These are phyloP conservation scores for Nannochloropsis gaditana DNA, from an alignment of 108 stramenopile genomes.

Conservation along the genomic window DNA sequence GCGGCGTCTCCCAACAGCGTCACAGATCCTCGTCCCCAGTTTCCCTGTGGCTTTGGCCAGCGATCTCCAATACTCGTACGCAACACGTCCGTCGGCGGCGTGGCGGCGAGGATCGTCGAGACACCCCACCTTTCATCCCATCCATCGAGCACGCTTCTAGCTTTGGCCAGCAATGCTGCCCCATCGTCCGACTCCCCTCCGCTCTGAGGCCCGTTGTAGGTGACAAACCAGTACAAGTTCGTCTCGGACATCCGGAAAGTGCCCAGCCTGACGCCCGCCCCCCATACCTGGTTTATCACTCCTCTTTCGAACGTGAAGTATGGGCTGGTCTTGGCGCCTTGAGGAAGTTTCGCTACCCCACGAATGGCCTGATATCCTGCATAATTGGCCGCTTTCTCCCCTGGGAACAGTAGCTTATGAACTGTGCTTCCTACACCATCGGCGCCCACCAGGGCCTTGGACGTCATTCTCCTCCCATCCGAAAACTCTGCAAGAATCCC, in stretches of 20 bases:
- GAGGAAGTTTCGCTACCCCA: not conserved
- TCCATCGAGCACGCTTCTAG: not conserved
- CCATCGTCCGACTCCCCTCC: not conserved
- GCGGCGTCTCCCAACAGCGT: constrained; percentile 26
- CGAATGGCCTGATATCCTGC: constrained; percentile 17
- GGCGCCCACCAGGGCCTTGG: not conserved
- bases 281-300: constrained; percentile 14
- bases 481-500: not conserved
- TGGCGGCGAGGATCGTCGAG: not conserved
- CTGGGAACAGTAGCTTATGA: not conserved
- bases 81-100: not conserved
- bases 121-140: constrained; percentile 7
- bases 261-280: not conserved
- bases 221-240: constrained; percentile 9
- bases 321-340: not conserved
- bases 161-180: not conserved
- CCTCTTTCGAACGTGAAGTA: constrained; percentile 6
- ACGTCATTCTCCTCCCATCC: not conserved
- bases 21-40: constrained; percentile 17
- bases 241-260: constrained; percentile 4
- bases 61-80: constrained; percentile 17
- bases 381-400: not conserved
- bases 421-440: constrained; percentile 19
- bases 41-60: not conserved
- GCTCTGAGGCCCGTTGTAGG: not conserved